These are phyloP conservation scores for Ophiocordyceps unilateralis DNA, from an alignment of 2,329 filamentous ascomycete species.

Conservation along the genomic window DNA sequence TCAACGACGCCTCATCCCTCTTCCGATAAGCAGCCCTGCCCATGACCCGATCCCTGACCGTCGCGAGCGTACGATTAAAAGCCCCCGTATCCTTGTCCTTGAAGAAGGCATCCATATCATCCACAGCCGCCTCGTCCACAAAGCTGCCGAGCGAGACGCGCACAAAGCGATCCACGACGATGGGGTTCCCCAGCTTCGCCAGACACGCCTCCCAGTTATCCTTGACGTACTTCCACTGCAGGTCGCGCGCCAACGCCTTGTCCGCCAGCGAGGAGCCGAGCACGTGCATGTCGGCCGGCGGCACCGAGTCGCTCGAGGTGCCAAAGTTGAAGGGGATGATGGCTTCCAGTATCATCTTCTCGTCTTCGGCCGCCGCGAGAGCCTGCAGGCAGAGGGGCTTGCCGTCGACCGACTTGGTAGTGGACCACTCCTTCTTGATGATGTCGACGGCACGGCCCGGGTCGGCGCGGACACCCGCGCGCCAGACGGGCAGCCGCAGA, in stretches of 20 bases:
- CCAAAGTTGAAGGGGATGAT: constrained; percentile 67
- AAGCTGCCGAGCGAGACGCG: constrained; percentile 65
- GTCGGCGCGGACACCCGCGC: constrained; percentile 53
- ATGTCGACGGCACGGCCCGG: constrained; percentile 52
- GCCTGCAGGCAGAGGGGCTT: constrained; percentile 70
- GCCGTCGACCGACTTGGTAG: constrained; percentile 72
- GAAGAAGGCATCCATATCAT: constrained; percentile 77
- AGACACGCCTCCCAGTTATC: constrained; percentile 62
- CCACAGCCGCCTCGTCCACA: constrained; percentile 47
- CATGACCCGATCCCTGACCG: constrained; percentile 71
- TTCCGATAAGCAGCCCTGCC: constrained; percentile 69
- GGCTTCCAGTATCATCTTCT: constrained; percentile 46
- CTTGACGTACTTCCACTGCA: constrained; percentile 77
- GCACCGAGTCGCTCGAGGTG: constrained; percentile 45
- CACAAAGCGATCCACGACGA: constrained; percentile 80
- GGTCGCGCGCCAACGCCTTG: constrained; percentile 55
- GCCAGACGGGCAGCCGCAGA: constrained; percentile 65
- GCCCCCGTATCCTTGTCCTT: constrained; percentile 66
- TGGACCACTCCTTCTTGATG: constrained; percentile 72
- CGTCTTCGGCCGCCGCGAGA: constrained; percentile 56
- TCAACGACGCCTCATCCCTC: constrained; percentile 54
- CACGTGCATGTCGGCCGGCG: constrained; percentile 74
- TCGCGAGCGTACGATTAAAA: constrained; percentile 72
- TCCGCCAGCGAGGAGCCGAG: constrained; percentile 55
- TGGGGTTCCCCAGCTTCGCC: constrained; percentile 61